These are phyloP conservation scores for Lactifluus rugatus DNA, from an alignment of 768 basidiomycete species.

Conservation along the genomic window DNA sequence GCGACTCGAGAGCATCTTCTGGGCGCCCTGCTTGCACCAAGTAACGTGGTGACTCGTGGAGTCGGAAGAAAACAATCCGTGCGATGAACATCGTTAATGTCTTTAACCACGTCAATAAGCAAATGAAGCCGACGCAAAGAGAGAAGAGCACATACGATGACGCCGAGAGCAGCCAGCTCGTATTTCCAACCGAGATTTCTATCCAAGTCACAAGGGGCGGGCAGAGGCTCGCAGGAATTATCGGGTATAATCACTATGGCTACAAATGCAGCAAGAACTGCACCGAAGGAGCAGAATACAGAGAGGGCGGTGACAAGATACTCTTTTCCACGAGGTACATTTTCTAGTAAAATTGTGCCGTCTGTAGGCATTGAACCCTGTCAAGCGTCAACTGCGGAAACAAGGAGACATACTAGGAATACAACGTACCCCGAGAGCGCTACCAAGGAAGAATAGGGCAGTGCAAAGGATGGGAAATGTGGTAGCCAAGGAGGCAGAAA, in stretches of 20 bases:
- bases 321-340: slow-evolving; percentile 85
- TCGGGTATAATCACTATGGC: slow-evolving; percentile 72
- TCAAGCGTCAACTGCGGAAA: not conserved
- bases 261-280: slow-evolving; percentile 75
- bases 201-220: slow-evolving; percentile 51
- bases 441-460: slow-evolving; percentile 79
- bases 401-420: slow-evolving; percentile 3
- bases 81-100: slow-evolving; percentile 80
- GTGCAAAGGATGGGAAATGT: slow-evolving; percentile 64
- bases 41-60: slow-evolving; percentile 92
- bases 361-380: slow-evolving; percentile 97
- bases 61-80: slow-evolving; percentile 80
- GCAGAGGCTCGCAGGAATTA: slow-evolving; percentile 48
- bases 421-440: slow-evolving; percentile 74
- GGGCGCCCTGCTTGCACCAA: slow-evolving; percentile 83
- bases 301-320: slow-evolving; percentile 88
- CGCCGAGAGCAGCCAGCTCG: slow-evolving; percentile 64
- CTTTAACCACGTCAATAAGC: slow-evolving; percentile 31
- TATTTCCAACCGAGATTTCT: slow-evolving; percentile 88
- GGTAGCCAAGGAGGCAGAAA: slow-evolving; percentile 63
- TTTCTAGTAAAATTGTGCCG: slow-evolving; percentile 85
- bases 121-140: not conserved
- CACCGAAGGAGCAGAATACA: slow-evolving; percentile 92
- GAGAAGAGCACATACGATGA: slow-evolving; percentile 52
- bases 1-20: slow-evolving; percentile 72